phyloP scores from a whole-genome alignment of 192 early-diverging fungal genomes.

The Podila epicladia region DNA sequence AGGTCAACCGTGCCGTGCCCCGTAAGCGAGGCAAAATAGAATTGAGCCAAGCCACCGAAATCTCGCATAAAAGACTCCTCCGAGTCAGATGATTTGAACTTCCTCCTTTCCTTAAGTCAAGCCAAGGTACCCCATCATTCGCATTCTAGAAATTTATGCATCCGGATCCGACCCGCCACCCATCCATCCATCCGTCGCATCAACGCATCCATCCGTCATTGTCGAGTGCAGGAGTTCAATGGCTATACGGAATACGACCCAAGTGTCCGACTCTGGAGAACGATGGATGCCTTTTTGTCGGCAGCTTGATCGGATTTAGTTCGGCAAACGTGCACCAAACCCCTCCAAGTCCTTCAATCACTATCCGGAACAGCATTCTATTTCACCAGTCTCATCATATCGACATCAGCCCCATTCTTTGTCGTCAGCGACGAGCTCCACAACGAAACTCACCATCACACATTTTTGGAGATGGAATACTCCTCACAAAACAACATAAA shows the following conservation, averaged over 20 bases:
- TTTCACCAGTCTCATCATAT: no score
- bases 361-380: no score
- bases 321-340: no score
- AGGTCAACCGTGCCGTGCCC: neutral
- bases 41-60: constrained; percentile 3
- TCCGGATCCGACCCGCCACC: neutral
- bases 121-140: constrained; percentile 9
- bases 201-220: neutral
- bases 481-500: no score
- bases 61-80: neutral
- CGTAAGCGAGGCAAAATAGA: neutral
- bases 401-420: no score
- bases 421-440: no score
- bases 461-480: no score
- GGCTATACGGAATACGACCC: neutral
- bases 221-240: neutral
- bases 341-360: no score
- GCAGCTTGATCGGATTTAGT: no score
- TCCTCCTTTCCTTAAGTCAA: constrained; percentile 8
- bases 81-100: constrained; percentile 12
- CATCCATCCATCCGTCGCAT: constrained; percentile 8
- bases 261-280: neutral
- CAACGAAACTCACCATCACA: no score
- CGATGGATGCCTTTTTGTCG: no score
- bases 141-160: neutral